Evolutionary conservation across 805 yeast genomes (phyloP).

Genomic region (Pichia rugopelliculosa): DNA sequence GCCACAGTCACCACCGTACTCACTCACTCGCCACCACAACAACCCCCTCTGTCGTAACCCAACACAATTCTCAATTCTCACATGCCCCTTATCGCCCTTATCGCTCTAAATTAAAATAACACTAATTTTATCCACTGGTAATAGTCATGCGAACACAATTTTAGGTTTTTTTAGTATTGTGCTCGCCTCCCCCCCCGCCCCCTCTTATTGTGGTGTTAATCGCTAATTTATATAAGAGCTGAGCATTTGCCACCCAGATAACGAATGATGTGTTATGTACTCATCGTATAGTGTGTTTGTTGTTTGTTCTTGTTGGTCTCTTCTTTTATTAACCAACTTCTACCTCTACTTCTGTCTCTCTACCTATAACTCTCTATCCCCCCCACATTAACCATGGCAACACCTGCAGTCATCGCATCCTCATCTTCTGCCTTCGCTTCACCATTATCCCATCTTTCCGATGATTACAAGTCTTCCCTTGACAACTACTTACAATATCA

Average conservation of each 20-base stretch:
- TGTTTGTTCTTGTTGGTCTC: not conserved
- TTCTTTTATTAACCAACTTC: too few relatives aligned
- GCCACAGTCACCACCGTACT: not conserved
- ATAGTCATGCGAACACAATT: too few relatives aligned
- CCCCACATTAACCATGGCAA: not conserved
- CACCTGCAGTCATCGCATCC: not conserved
- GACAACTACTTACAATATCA: conserved; percentile 38
- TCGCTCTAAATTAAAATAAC: not conserved
- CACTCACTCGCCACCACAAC: not conserved
- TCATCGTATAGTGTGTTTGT: too few relatives aligned
- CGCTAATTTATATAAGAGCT: too few relatives aligned
- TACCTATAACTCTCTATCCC: not conserved
- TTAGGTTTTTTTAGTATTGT: too few relatives aligned
- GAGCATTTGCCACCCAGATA: too few relatives aligned
- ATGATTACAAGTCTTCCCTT: conserved; percentile 24
- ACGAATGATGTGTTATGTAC: too few relatives aligned
- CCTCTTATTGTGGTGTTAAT: not conserved
- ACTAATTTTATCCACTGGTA: not conserved
- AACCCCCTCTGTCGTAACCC: not conserved
- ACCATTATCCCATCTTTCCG: conserved; percentile 7
- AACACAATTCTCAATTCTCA: too few relatives aligned
- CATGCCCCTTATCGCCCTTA: conserved; percentile 7
- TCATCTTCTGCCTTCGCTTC: not conserved
- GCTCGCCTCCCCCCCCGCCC: too few relatives aligned
- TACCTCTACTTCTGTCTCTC: not conserved